Evolutionary conservation across 441 rosid genomes (phyloP), one percentile per base, ranked within the genome.

Genomic region (Euphorbia celastroides): DNA sequence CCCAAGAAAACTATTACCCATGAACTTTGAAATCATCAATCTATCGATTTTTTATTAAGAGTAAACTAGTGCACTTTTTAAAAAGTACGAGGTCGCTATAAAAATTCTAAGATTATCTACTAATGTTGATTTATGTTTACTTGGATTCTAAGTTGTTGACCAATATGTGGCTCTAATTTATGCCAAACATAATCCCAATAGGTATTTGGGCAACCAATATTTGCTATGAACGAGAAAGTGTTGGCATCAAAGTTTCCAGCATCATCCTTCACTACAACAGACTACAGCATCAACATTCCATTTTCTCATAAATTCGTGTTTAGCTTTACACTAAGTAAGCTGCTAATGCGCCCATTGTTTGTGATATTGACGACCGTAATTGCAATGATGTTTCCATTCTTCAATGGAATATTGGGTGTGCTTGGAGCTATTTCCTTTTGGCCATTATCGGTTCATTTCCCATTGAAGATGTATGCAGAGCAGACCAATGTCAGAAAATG

Each of bases 151-250:
- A 7, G 44, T 38, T 38, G 13, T 38, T 38, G 7, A 38, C 44
- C 11, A 38, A 38, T 38, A 38, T 38, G 8, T 38, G 8, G 8
- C 44, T 38, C 44, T 38, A 38, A 38, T 66, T 26, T 41, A 7
- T 46, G 16, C 3, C 20, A 10, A 7, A 8, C 7, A 31, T 20
- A 8, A 7, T 20, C 26, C 22, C 16, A 1, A 10, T 63, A 75
- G 78, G 75, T 79, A 20, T 79, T 46, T 61, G 69, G 72, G 26
- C 83, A 74, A 62, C 78, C 83, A 0, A 12, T 76, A 6, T 79
- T 71, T 25, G 75, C 74, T 0, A 66, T 55, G 3, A 64, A 34
- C 3, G 83, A 79, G 67, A 74, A 62, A 28, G 28, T 60, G 46
- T 4, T 76, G 14, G 64, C 38, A 10, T 12, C 64, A 70, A 76